phyloP scores from a whole-genome alignment of 345 rosid species.

The Ricinus communis region DNA sequence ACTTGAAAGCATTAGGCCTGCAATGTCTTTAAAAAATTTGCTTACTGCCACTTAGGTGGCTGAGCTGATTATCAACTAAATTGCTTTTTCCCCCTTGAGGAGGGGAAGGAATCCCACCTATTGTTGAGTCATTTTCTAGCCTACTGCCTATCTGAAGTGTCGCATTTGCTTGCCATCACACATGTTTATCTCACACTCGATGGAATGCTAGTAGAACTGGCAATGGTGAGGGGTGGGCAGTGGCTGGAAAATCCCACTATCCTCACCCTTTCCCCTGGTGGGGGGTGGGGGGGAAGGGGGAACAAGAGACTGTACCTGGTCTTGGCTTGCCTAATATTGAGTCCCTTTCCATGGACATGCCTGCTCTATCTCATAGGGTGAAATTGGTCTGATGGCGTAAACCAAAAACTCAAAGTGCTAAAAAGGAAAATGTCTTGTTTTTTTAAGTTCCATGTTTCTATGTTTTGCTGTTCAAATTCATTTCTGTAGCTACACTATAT shows the following conservation, averaged over 20 bases:
- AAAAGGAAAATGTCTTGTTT: not conserved
- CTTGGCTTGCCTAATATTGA: not conserved
- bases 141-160: not conserved
- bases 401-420: not conserved
- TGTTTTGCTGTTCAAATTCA: not conserved
- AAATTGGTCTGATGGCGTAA: not conserved
- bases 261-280: not conserved
- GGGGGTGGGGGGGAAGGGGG: not conserved
- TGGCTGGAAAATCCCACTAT: not conserved
- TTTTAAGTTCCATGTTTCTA: not conserved
- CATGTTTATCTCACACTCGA: not conserved
- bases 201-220: not conserved
- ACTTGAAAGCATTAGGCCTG: not conserved
- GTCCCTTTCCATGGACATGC: not conserved
- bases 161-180: not conserved
- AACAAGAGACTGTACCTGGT: too few species aligned
- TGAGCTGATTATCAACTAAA: constrained; percentile 4
- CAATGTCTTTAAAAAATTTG: not conserved
- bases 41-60: not conserved
- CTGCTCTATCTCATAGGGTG: not conserved
- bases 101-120: not conserved
- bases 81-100: not conserved
- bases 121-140: not conserved
- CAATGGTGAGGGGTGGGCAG: not conserved
- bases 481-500: not conserved